Evolutionary conservation across 2,329 filamentous ascomycete species (phyloP), one percentile per base, ranked within the genome.

Genomic region (Clathrospora elynae): DNA sequence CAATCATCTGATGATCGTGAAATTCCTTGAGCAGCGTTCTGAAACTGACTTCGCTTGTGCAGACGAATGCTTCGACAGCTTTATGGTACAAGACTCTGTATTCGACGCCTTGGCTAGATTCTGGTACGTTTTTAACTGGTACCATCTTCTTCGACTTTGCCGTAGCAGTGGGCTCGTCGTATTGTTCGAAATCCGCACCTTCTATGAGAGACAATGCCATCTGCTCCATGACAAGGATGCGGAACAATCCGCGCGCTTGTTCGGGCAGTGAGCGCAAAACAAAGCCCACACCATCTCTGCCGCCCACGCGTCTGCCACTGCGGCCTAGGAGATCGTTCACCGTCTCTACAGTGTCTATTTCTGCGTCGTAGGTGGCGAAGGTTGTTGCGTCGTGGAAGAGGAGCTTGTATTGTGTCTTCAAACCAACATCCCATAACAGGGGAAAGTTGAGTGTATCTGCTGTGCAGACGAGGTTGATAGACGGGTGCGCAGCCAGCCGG

Each of bases 1-100:
- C 89, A 51, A 99, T 87, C 84, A 99, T 97, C 64, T 96, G 90
- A 74, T 99, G 93, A 62, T 99, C 93, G 66, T 96, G 90, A 69
- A 99, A 93, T 80, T 99, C 93, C 73, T 97, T 97, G 51, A 99
- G 72, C 65, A 99, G 70, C 17, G 91, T 96, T 48, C 93, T 81
- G 74, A 97, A 97, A 50, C 89, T 90, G 81, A 97, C 90, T 73
- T 97, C 93, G 47, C 88, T 96, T 58, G 88, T 93, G 68, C 92
- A 96, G 35, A 99, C 93, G 69, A 99, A 97, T 64, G 96, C 90
- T 71, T 96, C 91, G 4, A 92, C 87, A 2, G 93, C 91, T 74
- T 96, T 96, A 67, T 95, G 90, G 65, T 97, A 99, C 53, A 99
- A 71, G 57, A 90, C 85, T 14, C 90, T 80, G 67, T 96, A 97